Conservation (phyloP, 1,284 basidiomycete genomes). For the Athelia sp. region DNA sequence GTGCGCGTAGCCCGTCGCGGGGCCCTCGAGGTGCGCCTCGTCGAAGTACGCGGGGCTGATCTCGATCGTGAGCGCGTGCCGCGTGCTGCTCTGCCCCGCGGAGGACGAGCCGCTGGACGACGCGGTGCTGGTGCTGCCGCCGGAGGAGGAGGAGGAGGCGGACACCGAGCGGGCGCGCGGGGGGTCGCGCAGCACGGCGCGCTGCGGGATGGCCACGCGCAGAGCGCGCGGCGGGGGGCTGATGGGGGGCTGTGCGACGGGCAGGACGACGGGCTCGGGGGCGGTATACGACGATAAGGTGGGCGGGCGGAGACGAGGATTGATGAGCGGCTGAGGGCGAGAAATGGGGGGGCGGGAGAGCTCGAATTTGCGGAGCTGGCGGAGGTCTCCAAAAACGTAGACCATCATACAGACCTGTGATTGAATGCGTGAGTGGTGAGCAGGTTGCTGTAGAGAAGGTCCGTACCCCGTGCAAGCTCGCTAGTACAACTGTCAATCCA, state of each 20-base stretch:
- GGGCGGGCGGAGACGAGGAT: constrained; percentile 12
- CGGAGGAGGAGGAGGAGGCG: constrained; percentile 19
- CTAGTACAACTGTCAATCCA: constrained; percentile 56
- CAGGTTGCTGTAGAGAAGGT: not conserved
- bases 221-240: constrained; percentile 11
- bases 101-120: constrained; percentile 14
- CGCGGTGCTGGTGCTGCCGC: constrained; percentile 15
- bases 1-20: constrained; percentile 35
- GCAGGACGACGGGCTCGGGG: constrained; percentile 11
- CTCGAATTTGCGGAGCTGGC: constrained; percentile 75
- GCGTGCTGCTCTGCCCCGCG: constrained; percentile 6
- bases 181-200: constrained; percentile 18
- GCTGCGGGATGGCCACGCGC: constrained; percentile 17
- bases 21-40: constrained; percentile 49
- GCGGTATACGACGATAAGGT: constrained; percentile 17
- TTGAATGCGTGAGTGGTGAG: constrained; percentile 14
- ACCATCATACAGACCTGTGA: constrained; percentile 56
- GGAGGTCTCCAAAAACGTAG: constrained; percentile 75
- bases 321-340: constrained; percentile 35
- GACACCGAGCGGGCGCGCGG: constrained; percentile 18
- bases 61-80: constrained; percentile 33
- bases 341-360: constrained; percentile 60
- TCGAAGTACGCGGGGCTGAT: constrained; percentile 65
- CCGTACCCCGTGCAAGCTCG: constrained; percentile 57
- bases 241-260: constrained; percentile 11